Conservation (phyloP, 768 basidiomycete genomes). For the Mycena capillaripes region DNA sequence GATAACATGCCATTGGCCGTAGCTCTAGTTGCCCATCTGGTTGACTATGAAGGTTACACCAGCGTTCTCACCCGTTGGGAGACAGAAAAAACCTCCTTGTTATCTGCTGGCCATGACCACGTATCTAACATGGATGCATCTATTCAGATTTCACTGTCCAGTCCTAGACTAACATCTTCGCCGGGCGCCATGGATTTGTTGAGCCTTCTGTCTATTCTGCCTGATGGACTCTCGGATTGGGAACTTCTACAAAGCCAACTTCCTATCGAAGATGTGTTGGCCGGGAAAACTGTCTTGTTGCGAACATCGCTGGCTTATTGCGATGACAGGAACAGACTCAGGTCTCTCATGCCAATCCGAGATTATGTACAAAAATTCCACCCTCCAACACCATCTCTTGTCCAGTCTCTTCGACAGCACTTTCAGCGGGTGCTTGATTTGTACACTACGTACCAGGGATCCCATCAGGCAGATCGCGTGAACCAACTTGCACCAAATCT, state of each 20-base stretch:
- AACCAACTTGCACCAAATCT: neutral
- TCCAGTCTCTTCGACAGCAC: neutral
- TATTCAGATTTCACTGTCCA: neutral
- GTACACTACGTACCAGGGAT: neutral
- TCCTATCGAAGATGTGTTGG: neutral
- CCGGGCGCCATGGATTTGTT: neutral
- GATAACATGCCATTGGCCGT: constrained; percentile 2
- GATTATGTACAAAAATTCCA: neutral
- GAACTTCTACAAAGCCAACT: neutral
- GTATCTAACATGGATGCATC: neutral
- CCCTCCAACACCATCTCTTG: neutral
- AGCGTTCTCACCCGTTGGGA: neutral
- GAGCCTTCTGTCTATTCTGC: neutral
- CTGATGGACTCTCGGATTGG: neutral
- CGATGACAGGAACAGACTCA: neutral
- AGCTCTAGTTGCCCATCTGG: neutral
- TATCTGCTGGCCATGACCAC: neutral
- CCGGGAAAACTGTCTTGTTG: neutral
- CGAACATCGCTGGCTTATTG: neutral
- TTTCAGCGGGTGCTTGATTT: neutral
- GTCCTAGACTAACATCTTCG: neutral
- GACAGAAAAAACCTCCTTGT: neutral
- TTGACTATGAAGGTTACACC: neutral
- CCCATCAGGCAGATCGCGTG: neutral
- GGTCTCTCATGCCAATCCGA: neutral